Conservation (phyloP, 345 rosid genomes). For the Aquilaria yunnanensis region DNA sequence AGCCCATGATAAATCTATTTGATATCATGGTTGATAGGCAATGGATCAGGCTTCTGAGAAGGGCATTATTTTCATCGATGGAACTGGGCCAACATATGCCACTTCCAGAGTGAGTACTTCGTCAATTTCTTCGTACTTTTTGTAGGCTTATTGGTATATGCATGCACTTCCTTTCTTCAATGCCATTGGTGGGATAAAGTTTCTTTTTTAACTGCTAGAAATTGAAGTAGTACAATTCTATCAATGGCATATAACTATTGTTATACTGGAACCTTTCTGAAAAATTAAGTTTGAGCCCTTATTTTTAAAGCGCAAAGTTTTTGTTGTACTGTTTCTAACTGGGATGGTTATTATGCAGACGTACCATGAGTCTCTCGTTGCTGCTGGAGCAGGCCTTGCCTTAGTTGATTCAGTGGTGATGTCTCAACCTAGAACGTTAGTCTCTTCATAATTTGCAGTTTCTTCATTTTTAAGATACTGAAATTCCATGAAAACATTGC, state of each 20-base stretch:
- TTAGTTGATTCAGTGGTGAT: constrained; percentile 98
- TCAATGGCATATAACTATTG: too few species aligned
- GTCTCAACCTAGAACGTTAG: constrained; percentile 52
- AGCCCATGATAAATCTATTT: too few species aligned
- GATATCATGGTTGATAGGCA: constrained; percentile 37
- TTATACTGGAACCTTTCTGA: too few species aligned
- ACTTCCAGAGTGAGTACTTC: constrained; percentile 59
- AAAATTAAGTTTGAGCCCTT: too few species aligned
- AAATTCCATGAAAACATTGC: constrained; percentile 2
- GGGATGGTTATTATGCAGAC: constrained; percentile 47
- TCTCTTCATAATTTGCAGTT: constrained; percentile 23
- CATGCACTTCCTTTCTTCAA: background rate
- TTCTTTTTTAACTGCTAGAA: background rate
- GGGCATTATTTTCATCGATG: constrained; percentile 72
- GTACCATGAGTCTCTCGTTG: constrained; percentile 77
- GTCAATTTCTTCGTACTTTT: constrained; percentile 7
- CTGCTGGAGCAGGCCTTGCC: constrained; percentile 94
- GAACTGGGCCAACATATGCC: constrained; percentile 94
- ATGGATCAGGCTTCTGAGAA: constrained; percentile 67
- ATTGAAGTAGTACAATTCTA: too few species aligned
- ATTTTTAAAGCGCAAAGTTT: too few species aligned
- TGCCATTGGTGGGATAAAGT: background rate
- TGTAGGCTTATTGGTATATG: constrained; percentile 10
- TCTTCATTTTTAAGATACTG: background rate
- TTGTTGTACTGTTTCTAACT: constrained; percentile 7